These are phyloP conservation scores for Salmacisia buchloeana DNA, from an alignment of 1,284 basidiomycete species.

Conservation along the genomic window DNA sequence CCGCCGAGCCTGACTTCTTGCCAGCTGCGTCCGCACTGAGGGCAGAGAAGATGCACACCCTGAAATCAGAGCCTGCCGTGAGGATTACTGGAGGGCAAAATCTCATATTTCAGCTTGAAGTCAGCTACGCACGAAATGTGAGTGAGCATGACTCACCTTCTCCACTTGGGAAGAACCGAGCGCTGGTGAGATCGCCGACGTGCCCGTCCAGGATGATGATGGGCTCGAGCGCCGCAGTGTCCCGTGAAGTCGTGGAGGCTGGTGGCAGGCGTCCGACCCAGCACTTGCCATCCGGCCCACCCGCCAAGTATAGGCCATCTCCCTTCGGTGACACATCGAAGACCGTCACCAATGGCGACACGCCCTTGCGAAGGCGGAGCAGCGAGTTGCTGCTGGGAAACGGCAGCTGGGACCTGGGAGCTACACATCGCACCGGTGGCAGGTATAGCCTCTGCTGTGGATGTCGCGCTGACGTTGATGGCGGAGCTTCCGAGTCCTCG, in stretches of 20 bases:
- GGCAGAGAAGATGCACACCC: conserved; percentile 61
- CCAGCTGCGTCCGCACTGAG: conserved; percentile 5
- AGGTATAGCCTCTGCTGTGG: conserved; percentile 12
- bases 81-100: conserved; percentile 57
- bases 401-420: conserved; percentile 11
- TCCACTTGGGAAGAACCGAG: conserved; percentile 41
- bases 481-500: neutral
- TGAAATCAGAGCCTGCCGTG: conserved; percentile 64
- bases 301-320: conserved; percentile 27
- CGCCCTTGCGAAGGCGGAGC: conserved; percentile 16
- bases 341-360: conserved; percentile 27
- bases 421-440: conserved; percentile 12
- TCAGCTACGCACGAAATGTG: conserved; percentile 12
- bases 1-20: neutral
- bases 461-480: neutral
- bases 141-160: conserved; percentile 18
- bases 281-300: conserved; percentile 27
- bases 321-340: conserved; percentile 21
- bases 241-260: conserved; percentile 7
- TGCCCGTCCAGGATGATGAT: conserved; percentile 31
- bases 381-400: conserved; percentile 11
- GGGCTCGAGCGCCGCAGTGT: conserved; percentile 6
- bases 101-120: neutral
- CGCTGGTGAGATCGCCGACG: conserved; percentile 34
- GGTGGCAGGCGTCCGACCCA: conserved; percentile 13